Conservation (phyloP, 2,329 filamentous ascomycete species). For the Pseudofabraea citricarpa region DNA sequence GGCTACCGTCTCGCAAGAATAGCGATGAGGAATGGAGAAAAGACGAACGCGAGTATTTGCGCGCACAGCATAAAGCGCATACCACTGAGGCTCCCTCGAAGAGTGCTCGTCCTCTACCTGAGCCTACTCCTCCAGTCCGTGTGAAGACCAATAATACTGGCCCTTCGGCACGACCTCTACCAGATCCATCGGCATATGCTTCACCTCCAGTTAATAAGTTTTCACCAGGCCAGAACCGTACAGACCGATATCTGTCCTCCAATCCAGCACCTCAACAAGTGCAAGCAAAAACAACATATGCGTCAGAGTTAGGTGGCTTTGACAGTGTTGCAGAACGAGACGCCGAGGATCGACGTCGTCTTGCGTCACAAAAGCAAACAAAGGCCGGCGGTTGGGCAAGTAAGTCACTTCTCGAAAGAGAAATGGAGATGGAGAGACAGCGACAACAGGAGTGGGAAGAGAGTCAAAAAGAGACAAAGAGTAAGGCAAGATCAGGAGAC, state of each 20-base stretch:
- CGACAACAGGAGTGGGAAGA: conserved; percentile 66
- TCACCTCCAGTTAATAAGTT: conserved; percentile 11
- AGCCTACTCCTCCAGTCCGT: conserved; percentile 21
- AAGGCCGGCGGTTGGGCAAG: conserved; percentile 48
- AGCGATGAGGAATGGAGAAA: conserved; percentile 41
- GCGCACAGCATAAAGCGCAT: conserved; percentile 33
- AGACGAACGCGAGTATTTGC: conserved; percentile 48
- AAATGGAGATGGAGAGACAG: conserved; percentile 57
- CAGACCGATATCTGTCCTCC: conserved; percentile 42
- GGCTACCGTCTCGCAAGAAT: conserved; percentile 17
- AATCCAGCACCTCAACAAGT: conserved; percentile 37
- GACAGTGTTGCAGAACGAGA: conserved; percentile 40
- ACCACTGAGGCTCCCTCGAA: conserved; percentile 14
- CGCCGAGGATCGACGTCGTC: conserved; percentile 42
- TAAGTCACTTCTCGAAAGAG: conserved; percentile 51
- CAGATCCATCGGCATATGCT: conserved; percentile 21
- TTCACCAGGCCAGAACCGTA: conserved; percentile 32
- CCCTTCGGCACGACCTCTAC: conserved; percentile 32
- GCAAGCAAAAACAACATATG: conserved; percentile 33
- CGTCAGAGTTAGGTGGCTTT: conserved; percentile 33
- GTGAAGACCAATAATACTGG: conserved; percentile 27
- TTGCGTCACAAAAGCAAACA: conserved; percentile 43
- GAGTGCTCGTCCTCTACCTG: conserved; percentile 26
- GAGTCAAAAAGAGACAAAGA: conserved; percentile 56
- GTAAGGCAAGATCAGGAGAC: conserved; percentile 41